Percentiles rank a stretch among this genome's conserved stretches.
Conservation (phyloP, 345 rosid species). For the Erysimum cheiranthoides region DNA sequence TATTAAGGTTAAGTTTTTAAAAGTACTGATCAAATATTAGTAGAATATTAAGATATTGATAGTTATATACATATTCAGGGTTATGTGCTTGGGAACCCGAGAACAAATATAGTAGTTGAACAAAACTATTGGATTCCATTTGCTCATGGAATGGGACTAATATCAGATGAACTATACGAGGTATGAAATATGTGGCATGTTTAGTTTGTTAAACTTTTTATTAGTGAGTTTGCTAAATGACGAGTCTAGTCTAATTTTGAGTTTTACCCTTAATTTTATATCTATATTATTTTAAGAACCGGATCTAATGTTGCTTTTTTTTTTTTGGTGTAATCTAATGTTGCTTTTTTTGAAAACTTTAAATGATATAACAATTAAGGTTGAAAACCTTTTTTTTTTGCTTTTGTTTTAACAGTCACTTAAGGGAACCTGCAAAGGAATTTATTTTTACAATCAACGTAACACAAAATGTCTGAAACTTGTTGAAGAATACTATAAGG, state of each 20-base stretch:
- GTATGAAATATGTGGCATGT: slow-evolving; percentile 26
- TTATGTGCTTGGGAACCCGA: slow-evolving; percentile 55
- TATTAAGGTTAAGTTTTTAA: background rate
- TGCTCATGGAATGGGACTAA: slow-evolving; percentile 56
- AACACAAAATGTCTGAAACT: slow-evolving; percentile 11
- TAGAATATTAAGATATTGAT: too few relatives aligned
- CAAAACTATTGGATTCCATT: slow-evolving; percentile 45
- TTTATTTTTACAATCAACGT: background rate
- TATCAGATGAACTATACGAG: slow-evolving; percentile 63
- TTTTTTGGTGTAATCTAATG: too few relatives aligned
- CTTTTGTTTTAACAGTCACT: slow-evolving; percentile 12
- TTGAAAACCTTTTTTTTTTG: too few relatives aligned
- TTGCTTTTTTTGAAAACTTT: background rate
- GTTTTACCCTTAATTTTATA: too few relatives aligned
- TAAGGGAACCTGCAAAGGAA: slow-evolving; percentile 33
- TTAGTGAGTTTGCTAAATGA: background rate
- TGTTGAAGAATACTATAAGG: background rate
- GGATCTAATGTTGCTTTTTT: too few relatives aligned
- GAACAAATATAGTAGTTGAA: slow-evolving; percentile 43
- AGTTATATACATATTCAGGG: slow-evolving; percentile 43
- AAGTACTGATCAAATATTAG: too few relatives aligned
- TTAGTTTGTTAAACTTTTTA: background rate
- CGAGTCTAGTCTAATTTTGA: background rate
- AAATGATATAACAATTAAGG: background rate
- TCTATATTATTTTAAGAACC: background rate